These are phyloP conservation scores for Neoboletus magnificus DNA, from an alignment of 768 basidiomycete species.

Conservation along the genomic window DNA sequence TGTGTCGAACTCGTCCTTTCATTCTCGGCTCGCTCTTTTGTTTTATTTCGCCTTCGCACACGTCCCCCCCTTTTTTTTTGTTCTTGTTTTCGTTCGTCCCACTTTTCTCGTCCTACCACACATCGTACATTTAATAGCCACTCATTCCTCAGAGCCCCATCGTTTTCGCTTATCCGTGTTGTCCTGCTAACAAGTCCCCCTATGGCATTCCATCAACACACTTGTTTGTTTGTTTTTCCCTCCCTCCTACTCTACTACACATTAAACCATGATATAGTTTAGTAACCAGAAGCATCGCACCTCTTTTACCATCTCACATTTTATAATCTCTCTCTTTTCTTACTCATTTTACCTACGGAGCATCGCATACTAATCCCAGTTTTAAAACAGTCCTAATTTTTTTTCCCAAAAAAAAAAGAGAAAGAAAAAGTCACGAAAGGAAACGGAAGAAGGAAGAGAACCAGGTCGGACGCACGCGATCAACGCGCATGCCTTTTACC, in stretches of 20 bases:
- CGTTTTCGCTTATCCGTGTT: slow-evolving; percentile 24
- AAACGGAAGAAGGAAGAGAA: no score
- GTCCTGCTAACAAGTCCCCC: slow-evolving; percentile 10
- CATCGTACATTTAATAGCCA: slow-evolving; percentile 25
- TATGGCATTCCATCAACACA: not conserved
- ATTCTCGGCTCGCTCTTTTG: not conserved
- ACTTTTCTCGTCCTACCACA: slow-evolving; percentile 5
- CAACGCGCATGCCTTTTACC: no score
- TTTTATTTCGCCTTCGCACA: not conserved
- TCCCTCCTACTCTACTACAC: not conserved
- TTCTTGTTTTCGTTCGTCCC: not conserved
- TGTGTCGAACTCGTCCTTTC: not conserved
- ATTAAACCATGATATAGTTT: not conserved
- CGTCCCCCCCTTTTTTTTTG: not conserved
- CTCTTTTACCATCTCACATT: not conserved
- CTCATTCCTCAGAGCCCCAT: not conserved
- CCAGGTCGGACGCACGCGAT: no score
- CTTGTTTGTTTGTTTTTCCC: not conserved
- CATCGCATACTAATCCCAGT: not conserved
- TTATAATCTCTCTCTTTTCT: not conserved
- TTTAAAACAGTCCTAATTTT: no score
- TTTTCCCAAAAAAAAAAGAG: no score
- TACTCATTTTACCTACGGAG: not conserved
- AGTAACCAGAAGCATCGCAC: not conserved
- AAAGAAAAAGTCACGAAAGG: no score